Evolutionary conservation across 176 grass and related monocot species (phyloP).

Genomic region (Areca catechu): DNA sequence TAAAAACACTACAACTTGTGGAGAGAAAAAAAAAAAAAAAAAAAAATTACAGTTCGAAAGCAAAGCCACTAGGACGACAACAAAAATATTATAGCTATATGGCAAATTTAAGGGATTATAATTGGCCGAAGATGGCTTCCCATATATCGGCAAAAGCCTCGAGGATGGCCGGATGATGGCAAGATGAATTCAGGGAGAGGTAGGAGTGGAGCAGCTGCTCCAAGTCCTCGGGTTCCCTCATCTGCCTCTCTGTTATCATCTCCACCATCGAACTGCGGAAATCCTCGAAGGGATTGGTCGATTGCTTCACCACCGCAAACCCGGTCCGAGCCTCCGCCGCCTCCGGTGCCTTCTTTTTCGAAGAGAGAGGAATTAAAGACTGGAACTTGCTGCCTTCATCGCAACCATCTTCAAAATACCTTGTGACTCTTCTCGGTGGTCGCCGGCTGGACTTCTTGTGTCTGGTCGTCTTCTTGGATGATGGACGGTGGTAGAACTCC

Average conservation of each 20-base stretch:
- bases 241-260: constrained; percentile 50
- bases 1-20: too few relatives aligned
- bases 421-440: constrained; percentile 4
- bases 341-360: constrained; percentile 8
- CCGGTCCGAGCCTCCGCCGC: constrained; percentile 25
- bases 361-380: neutral
- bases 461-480: constrained; percentile 8
- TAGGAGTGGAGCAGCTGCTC: constrained; percentile 61
- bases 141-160: constrained; percentile 67
- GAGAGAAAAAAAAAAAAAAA: too few relatives aligned
- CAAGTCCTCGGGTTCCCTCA: constrained; percentile 20
- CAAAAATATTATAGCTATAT: too few relatives aligned
- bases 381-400: neutral
- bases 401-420: constrained; percentile 20
- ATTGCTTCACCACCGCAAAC: constrained; percentile 71
- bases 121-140: constrained; percentile 37
- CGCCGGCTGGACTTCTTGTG: constrained; percentile 11
- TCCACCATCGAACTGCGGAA: constrained; percentile 84
- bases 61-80: too few relatives aligned
- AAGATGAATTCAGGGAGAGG: constrained; percentile 68
- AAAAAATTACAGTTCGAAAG: too few relatives aligned
- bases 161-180: constrained; percentile 69
- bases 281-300: constrained; percentile 63
- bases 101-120: neutral
- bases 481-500: constrained; percentile 42